A percentile compares a stretch with the other conserved stretches of the same genome.
phyloP scores from a whole-genome alignment of 2,329 filamentous ascomycete species.

The Ophiostoma tasmaniense region DNA sequence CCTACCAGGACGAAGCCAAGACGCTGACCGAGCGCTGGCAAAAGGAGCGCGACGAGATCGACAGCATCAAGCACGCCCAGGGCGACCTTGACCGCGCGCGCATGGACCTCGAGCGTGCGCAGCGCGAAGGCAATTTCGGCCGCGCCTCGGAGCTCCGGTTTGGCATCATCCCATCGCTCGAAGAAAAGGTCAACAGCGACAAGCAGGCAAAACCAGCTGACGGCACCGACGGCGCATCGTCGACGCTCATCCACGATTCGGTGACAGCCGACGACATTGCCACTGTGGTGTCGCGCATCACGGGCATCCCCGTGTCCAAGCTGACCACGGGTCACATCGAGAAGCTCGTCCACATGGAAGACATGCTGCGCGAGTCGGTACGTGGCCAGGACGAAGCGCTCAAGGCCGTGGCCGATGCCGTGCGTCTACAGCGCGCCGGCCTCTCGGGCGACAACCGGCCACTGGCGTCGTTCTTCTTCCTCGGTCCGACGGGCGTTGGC shows the following conservation, averaged over 20 bases:
- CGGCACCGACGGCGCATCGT: constrained; percentile 28
- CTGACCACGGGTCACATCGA: constrained; percentile 89
- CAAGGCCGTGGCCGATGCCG: constrained; percentile 81
- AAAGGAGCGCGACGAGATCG: constrained; percentile 76
- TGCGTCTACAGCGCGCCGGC: constrained; percentile 86
- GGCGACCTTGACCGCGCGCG: constrained; percentile 80
- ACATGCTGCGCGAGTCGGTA: constrained; percentile 71
- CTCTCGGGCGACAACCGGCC: constrained; percentile 86
- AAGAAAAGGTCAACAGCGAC: constrained; percentile 72
- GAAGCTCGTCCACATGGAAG: constrained; percentile 93
- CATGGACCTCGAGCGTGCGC: constrained; percentile 77
- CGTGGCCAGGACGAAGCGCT: constrained; percentile 92
- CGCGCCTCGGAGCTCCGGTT: constrained; percentile 88
- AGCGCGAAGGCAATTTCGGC: constrained; percentile 79
- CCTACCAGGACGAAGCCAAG: constrained; percentile 67
- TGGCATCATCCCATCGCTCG: constrained; percentile 72
- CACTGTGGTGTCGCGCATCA: constrained; percentile 79
- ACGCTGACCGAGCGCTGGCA: constrained; percentile 79
- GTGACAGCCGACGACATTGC: constrained; percentile 96
- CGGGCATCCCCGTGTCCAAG: constrained; percentile 87
- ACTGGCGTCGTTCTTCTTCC: constrained; percentile 92
- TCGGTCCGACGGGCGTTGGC: constrained; percentile 90
- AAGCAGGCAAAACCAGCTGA: constrained; percentile 30
- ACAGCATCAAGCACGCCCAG: constrained; percentile 77
- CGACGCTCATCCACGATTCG: constrained; percentile 76